Conservation (phyloP, 1,139 yeast species). For the Blastobotrys apis region DNA sequence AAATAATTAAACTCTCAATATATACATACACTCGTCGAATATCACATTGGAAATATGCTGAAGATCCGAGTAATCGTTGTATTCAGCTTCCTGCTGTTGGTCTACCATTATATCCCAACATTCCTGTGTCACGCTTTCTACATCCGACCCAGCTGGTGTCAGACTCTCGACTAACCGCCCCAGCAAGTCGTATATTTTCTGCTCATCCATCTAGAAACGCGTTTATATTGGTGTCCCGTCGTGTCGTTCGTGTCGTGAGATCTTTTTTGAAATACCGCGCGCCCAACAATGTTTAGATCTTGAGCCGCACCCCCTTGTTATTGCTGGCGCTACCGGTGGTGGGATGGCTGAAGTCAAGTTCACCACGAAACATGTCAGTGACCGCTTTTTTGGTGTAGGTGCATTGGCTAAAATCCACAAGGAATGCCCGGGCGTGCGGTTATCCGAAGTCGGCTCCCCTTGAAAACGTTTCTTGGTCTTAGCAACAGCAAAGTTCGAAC, state of each 20-base stretch:
- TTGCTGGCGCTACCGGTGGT: too few relatives aligned
- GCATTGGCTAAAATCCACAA: too few relatives aligned
- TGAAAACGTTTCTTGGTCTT: too few relatives aligned
- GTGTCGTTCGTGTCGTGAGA: slow-evolving; percentile 1
- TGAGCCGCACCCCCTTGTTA: too few relatives aligned
- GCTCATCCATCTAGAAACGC: slow-evolving; percentile 5
- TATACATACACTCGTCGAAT: slow-evolving; percentile 6
- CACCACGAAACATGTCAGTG: too few relatives aligned
- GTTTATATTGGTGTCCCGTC: not conserved
- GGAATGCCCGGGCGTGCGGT: too few relatives aligned
- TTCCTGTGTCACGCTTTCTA: slow-evolving; percentile 3
- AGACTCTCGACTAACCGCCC: slow-evolving; percentile 4
- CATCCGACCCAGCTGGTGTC: slow-evolving; percentile 1
- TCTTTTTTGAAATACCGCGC: too few relatives aligned
- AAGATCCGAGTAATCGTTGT: slow-evolving; percentile 11
- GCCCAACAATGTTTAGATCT: too few relatives aligned
- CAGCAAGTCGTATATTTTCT: slow-evolving; percentile 11
- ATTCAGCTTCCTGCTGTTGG: slow-evolving; percentile 3
- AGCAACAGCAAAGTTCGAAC: too few relatives aligned
- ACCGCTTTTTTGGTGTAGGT: too few relatives aligned
- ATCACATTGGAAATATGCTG: slow-evolving; percentile 11
- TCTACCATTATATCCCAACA: slow-evolving; percentile 12
- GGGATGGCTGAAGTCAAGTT: too few relatives aligned
- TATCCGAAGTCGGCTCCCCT: too few relatives aligned
- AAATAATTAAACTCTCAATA: not conserved